Evolutionary conservation across 192 early-diverging fungal species (phyloP).

Genomic region (Backusella liffmaniae): DNA sequence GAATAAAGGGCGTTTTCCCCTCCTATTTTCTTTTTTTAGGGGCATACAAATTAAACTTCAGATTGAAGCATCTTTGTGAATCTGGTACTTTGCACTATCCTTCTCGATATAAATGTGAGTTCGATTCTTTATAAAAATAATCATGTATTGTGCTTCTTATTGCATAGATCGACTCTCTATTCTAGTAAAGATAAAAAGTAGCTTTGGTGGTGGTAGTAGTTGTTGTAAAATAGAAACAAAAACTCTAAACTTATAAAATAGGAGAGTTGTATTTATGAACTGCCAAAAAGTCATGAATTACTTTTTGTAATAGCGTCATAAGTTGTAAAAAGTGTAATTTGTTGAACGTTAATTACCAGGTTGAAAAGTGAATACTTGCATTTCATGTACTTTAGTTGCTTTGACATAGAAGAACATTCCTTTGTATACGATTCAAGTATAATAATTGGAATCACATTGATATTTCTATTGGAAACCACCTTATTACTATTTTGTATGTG

Average conservation of each 20-base stretch:
- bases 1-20: not conserved
- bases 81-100: not conserved
- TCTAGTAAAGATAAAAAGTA: not conserved
- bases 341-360: conserved; percentile 3
- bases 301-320: not conserved
- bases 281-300: not conserved
- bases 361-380: not conserved
- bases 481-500: not conserved
- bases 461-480: not conserved
- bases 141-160: not conserved
- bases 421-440: not conserved
- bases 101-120: not conserved
- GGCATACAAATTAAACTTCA: not conserved
- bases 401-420: not conserved
- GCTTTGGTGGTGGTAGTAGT: no score
- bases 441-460: not conserved
- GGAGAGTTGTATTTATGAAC: not conserved
- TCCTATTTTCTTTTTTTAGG: not conserved
- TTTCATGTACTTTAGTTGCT: not conserved
- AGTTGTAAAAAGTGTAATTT: conserved; percentile 3
- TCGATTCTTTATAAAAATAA: not conserved
- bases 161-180: not conserved
- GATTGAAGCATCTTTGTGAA: not conserved
- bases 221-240: not conserved
- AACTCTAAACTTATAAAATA: not conserved